Percentiles rank a stretch among this genome's conserved stretches.
phyloP scores from a whole-genome alignment of 371 early-diverging fungal genomes.

The Lichtheimia hyalospora region DNA sequence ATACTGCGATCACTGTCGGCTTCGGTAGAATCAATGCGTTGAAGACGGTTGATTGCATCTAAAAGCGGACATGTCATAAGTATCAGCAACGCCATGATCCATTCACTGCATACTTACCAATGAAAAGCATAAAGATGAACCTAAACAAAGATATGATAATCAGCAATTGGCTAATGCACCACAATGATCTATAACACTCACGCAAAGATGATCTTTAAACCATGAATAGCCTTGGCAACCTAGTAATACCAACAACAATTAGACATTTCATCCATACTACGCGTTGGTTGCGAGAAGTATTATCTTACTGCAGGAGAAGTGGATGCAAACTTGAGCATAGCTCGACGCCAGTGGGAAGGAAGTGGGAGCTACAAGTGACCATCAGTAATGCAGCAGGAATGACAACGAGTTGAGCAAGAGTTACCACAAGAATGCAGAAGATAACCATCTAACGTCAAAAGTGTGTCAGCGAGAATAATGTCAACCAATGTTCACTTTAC shows the following conservation, averaged over 20 bases:
- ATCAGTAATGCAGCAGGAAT: too few species aligned
- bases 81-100: neutral
- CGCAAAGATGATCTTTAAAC: conserved; percentile 63
- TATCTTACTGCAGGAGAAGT: conserved; percentile 43
- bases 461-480: neutral
- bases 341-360: conserved; percentile 61
- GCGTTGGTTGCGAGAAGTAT: too few species aligned
- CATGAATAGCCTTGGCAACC: conserved; percentile 48
- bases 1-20: conserved; percentile 35
- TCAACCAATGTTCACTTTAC: conserved; percentile 15
- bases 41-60: conserved; percentile 74
- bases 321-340: conserved; percentile 51
- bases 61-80: neutral
- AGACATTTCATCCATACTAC: too few species aligned
- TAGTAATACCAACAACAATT: conserved; percentile 7
- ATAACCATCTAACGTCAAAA: conserved; percentile 43
- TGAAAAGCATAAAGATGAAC: conserved; percentile 63
- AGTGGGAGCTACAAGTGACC: conserved; percentile 48
- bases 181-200: conserved; percentile 25
- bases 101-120: conserved; percentile 39
- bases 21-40: conserved; percentile 45
- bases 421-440: conserved; percentile 52
- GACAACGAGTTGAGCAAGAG: conserved; percentile 2
- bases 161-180: neutral
- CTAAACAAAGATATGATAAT: conserved; percentile 23